These are phyloP conservation scores for Chrysanthemum lavandulifolium DNA, from an alignment of 129 eudicot species.

Conservation along the genomic window DNA sequence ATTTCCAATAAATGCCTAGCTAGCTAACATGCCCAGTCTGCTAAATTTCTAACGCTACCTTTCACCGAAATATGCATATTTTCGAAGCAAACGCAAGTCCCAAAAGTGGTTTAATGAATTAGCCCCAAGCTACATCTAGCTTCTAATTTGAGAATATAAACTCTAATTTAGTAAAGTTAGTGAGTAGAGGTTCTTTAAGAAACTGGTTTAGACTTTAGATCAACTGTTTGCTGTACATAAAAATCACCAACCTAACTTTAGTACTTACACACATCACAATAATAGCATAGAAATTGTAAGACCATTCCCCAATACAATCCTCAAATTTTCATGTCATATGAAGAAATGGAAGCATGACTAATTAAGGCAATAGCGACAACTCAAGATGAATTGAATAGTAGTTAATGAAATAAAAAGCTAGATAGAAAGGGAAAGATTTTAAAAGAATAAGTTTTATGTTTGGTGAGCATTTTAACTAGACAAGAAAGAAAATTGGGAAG, in stretches of 20 bases:
- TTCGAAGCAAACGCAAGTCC: slow-evolving; percentile 30
- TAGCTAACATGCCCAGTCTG: slow-evolving; percentile 32
- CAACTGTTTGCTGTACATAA: slow-evolving; percentile 18
- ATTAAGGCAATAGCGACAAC: neutral
- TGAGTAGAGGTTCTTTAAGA: neutral
- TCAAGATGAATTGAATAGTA: neutral
- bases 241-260: slow-evolving; percentile 26
- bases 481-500: no score
- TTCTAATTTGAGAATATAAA: slow-evolving; percentile 5
- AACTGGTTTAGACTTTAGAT: neutral
- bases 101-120: slow-evolving; percentile 17
- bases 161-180: neutral
- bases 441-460: neutral
- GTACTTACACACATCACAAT: neutral
- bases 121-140: slow-evolving; percentile 13
- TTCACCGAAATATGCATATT: slow-evolving; percentile 29
- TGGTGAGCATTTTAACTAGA: no score
- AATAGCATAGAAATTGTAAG: neutral
- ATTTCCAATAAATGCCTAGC: slow-evolving; percentile 27
- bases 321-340: neutral
- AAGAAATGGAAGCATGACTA: neutral
- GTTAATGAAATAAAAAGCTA: neutral
- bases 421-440: neutral
- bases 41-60: slow-evolving; percentile 3
- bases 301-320: neutral